Evolutionary conservation across 2,329 filamentous ascomycete genomes (phyloP).

Genomic region (Fusarium buxicola): DNA sequence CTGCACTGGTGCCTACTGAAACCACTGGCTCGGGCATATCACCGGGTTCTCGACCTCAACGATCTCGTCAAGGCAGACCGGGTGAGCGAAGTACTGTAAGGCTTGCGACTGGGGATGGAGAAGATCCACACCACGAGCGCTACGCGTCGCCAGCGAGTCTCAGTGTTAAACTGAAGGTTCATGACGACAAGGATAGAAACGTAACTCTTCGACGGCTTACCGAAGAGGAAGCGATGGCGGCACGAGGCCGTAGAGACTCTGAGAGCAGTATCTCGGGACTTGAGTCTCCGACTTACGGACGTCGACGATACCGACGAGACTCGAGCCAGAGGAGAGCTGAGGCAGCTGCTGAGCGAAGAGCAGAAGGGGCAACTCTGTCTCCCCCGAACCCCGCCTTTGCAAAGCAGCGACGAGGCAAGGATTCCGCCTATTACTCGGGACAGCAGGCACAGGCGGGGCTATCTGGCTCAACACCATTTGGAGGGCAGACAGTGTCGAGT

Average conservation of each 20-base stretch:
- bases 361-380: conserved; percentile 59
- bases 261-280: conserved; percentile 67
- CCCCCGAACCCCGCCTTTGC: conserved; percentile 70
- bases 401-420: conserved; percentile 63
- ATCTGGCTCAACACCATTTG: conserved; percentile 48
- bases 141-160: conserved; percentile 59
- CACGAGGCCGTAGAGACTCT: conserved; percentile 61
- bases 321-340: conserved; percentile 61
- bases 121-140: conserved; percentile 53
- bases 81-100: conserved; percentile 52
- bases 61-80: conserved; percentile 59
- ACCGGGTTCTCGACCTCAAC: conserved; percentile 52
- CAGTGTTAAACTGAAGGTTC: conserved; percentile 69
- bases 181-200: conserved; percentile 70
- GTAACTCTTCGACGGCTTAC: conserved; percentile 71
- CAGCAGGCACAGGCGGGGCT: conserved; percentile 55
- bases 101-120: conserved; percentile 60
- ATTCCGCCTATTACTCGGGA: conserved; percentile 73
- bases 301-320: conserved; percentile 66
- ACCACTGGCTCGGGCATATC: conserved; percentile 48
- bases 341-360: conserved; percentile 58
- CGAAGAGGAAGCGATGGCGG: conserved; percentile 66
- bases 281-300: conserved; percentile 61
- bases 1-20: conserved; percentile 41
- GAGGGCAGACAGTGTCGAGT: conserved; percentile 59